phyloP scores from a whole-genome alignment of 306 rosid species.

The Gillenia trifoliata region DNA sequence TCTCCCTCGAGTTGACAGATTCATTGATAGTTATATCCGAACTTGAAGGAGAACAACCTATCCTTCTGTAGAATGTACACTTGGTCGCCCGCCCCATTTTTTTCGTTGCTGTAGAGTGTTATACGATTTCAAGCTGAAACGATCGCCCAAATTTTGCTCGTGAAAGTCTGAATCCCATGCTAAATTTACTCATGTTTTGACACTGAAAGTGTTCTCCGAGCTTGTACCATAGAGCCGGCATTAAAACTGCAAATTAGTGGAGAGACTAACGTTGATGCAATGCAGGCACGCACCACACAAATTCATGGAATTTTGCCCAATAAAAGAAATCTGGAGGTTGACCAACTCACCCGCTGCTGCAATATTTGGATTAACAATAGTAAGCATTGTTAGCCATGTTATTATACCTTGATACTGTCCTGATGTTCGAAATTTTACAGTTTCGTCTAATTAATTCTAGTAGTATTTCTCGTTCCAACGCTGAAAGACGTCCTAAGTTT shows the following conservation, averaged over 20 bases:
- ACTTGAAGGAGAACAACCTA: slow-evolving; percentile 85
- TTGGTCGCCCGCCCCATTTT: slow-evolving; percentile 3
- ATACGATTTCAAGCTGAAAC: slow-evolving; percentile 3
- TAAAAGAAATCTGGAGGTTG: neutral
- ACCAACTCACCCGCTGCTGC: no score
- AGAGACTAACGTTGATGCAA: neutral
- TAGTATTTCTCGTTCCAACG: no score
- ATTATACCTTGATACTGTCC: neutral
- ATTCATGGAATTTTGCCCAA: neutral
- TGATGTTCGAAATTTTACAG: no score
- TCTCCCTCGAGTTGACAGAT: slow-evolving; percentile 69
- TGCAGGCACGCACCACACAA: neutral
- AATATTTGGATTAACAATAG: neutral
- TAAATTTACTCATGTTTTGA: neutral
- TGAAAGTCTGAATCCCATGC: neutral
- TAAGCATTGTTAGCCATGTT: neutral
- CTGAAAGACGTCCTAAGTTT: no score
- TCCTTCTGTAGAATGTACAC: slow-evolving; percentile 22
- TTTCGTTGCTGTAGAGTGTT: neutral
- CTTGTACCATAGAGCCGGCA: neutral
- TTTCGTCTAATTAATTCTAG: no score
- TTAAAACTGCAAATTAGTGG: neutral
- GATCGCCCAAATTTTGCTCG: neutral
- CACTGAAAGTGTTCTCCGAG: neutral
- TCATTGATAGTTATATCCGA: slow-evolving; percentile 90